These are phyloP conservation scores for Ustilago hordei DNA, from an alignment of 1,284 basidiomycete genomes.

Conservation along the genomic window DNA sequence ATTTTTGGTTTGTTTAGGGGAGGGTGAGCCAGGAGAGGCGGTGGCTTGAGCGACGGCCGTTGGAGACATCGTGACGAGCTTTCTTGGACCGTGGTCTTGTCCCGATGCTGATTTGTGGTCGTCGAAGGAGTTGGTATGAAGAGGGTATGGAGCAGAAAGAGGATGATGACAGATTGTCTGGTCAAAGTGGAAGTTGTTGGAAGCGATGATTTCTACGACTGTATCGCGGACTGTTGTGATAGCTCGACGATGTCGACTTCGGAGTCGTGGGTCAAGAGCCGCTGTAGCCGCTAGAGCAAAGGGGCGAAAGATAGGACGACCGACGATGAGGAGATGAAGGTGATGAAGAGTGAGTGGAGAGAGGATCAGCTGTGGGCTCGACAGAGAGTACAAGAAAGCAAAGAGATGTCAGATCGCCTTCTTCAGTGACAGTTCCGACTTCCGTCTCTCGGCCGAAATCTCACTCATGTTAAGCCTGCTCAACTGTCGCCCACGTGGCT, in stretches of 20 bases:
- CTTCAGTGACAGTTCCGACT: not conserved
- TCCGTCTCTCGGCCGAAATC: not conserved
- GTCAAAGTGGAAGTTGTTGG: not conserved
- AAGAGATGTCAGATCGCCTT: not conserved
- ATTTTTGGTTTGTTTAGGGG: constrained; percentile 7
- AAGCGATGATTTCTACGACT: not conserved
- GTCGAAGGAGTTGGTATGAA: not conserved
- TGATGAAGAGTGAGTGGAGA: not conserved
- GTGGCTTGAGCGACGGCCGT: constrained; percentile 9
- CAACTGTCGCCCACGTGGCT: not conserved
- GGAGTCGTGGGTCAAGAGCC: not conserved
- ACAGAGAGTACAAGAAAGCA: not conserved
- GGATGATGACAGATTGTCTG: not conserved
- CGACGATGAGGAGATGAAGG: not conserved
- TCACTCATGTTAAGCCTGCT: not conserved
- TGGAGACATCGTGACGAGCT: constrained; percentile 20
- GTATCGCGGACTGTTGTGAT: not conserved
- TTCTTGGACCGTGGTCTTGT: not conserved
- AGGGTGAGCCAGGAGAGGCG: constrained; percentile 22
- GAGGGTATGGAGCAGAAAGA: not conserved
- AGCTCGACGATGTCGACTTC: not conserved
- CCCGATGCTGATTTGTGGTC: not conserved
- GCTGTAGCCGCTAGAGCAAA: not conserved
- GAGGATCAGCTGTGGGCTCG: not conserved
- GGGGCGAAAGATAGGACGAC: not conserved